Conservation (phyloP, 2,329 filamentous ascomycete species). For the Claviceps monticola region DNA sequence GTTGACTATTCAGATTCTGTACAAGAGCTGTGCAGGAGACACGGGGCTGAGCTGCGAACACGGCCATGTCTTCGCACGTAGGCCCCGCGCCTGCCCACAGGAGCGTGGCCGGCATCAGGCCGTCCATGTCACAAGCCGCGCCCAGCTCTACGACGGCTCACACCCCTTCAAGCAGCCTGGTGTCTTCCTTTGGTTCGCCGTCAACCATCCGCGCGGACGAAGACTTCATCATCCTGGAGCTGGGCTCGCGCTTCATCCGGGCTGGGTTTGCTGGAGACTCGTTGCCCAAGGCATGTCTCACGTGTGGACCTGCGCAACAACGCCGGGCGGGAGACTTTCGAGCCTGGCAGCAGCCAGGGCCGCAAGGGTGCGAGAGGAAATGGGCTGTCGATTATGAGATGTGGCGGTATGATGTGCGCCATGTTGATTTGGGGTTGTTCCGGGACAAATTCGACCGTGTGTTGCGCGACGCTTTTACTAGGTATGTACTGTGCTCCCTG, state of each 20-base stretch:
- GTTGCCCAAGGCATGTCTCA: conserved; percentile 54
- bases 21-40: neutral
- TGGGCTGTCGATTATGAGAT: conserved; percentile 60
- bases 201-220: conserved; percentile 61
- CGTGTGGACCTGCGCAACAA: conserved; percentile 62
- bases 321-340: conserved; percentile 72
- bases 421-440: conserved; percentile 63
- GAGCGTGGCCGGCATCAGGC: conserved; percentile 43
- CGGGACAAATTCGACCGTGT: conserved; percentile 78
- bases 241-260: conserved; percentile 65
- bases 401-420: conserved; percentile 62
- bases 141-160: conserved; percentile 36
- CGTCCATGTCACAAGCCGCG: conserved; percentile 22
- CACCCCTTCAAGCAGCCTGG: conserved; percentile 43
- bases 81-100: conserved; percentile 39
- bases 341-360: conserved; percentile 44
- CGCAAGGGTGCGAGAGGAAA: conserved; percentile 26
- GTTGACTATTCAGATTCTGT: no score
- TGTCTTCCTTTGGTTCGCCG: conserved; percentile 44
- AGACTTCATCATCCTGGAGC: conserved; percentile 68
- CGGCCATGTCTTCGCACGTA: conserved; percentile 29
- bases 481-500: conserved; percentile 45
- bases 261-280: conserved; percentile 81
- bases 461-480: conserved; percentile 68
- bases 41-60: neutral